phyloP scores from a whole-genome alignment of 106 monocot species.

The Agapanthus africanus region DNA sequence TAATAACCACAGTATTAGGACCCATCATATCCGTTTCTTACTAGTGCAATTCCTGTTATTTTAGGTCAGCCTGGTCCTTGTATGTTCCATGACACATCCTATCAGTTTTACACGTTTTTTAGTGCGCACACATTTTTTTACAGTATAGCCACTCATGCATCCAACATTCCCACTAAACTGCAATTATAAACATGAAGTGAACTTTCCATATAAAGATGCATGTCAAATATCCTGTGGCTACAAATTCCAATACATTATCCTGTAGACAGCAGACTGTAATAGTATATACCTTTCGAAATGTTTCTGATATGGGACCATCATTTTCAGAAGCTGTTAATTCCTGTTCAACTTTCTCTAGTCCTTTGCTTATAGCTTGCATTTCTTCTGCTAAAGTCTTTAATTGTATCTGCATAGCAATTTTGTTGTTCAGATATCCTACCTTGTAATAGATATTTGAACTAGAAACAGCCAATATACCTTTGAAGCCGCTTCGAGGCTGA shows the following conservation, averaged over 20 bases:
- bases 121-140: too few species aligned
- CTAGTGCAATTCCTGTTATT: background rate
- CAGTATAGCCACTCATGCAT: too few species aligned
- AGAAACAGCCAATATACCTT: constrained; percentile 38
- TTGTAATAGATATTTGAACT: background rate
- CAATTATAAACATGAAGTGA: background rate
- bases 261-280: background rate
- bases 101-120: too few species aligned
- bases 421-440: background rate
- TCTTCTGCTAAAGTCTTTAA: constrained; percentile 79
- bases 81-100: too few species aligned
- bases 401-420: constrained; percentile 53
- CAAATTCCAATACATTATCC: background rate
- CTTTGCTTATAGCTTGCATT: constrained; percentile 88
- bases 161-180: background rate
- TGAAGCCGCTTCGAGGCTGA: constrained; percentile 65
- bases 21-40: background rate
- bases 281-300: constrained; percentile 52
- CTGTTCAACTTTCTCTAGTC: constrained; percentile 79
- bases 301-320: constrained; percentile 64
- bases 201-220: background rate
- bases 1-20: too few species aligned
- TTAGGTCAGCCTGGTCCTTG: background rate
- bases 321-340: constrained; percentile 76
- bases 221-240: background rate